Evolutionary conservation across 352 stramenopile genomes (phyloP), one percentile per base, ranked within the genome.

Genomic region (Phytophthora pistaciae): DNA sequence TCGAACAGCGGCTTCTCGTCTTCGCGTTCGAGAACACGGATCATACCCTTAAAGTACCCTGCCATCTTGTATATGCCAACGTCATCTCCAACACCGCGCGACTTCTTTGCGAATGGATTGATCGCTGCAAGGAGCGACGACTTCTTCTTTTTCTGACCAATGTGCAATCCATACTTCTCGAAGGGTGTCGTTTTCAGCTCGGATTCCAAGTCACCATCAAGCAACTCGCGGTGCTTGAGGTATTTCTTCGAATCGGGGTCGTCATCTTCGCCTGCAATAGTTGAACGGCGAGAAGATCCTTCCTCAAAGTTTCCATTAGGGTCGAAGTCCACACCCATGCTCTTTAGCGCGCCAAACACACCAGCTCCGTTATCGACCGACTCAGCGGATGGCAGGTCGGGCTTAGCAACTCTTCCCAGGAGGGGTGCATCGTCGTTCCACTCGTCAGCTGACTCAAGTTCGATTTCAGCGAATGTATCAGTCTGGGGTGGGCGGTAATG

Each of bases 31-130:
- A 97, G 90, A 16, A 98, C 79, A 21, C 94, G 88, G n/a, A 98
- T 90, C 40, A 98, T 66, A 20, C 92, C 93, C 82, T 98, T 98
- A 68, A 98, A 98, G 25, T 88, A 84, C 2, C 92, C 94, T 23
- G 91, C 91, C 33, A 91, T 84, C 68, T 94, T 93, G 77, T 91
- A 94, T 36, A 88, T 75, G 5, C 83, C 84, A 13, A 72, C 78
- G 14, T 87, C 85, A 44, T 75, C 72, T 25, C 62, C 23, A 68
- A 79, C n/a, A 21, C 64, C 48, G 8, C 71, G 40, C 55, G 74
- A 65, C 58, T 93, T 95, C 70, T 90, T 94, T 14, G 82, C 85
- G 65, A 92, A 93, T 10, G 83, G 78, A 54, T 93, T 94, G 11
- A 95, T 77, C 25, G 87, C 77, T 13, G 78, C 58, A 49, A 95